Evolutionary conservation across 345 rosid species (phyloP).

Genomic region (Brassica rapa): DNA sequence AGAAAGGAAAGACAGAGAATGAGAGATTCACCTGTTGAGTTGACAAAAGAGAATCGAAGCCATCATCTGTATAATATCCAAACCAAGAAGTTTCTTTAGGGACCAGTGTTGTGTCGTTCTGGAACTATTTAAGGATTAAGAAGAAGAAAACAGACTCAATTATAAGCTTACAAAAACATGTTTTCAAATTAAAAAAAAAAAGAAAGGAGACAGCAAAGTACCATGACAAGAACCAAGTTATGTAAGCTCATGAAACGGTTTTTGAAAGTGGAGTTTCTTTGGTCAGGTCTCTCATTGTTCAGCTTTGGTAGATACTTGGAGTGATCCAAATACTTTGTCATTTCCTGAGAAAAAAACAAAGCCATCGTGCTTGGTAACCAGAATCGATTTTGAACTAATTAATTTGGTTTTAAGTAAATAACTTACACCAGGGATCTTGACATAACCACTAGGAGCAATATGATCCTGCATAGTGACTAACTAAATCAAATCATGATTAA

Average conservation of each 20-base stretch:
- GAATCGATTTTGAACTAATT: not conserved
- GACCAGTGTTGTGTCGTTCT: conserved; percentile 67
- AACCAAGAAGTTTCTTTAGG: conserved; percentile 97
- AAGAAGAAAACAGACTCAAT: not conserved
- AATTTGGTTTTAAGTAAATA: conserved; percentile 2
- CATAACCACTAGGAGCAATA: conserved; percentile 39
- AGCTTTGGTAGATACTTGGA: conserved; percentile 84
- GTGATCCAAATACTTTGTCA: conserved; percentile 43
- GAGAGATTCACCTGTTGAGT: conserved; percentile 54
- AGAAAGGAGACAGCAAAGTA: conserved; percentile 22
- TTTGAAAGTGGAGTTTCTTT: conserved; percentile 66
- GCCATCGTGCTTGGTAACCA: not conserved
- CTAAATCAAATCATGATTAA: conserved; percentile 15
- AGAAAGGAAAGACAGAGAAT: not conserved
- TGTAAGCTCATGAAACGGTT: conserved; percentile 71
- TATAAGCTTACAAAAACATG: not conserved
- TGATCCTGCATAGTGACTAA: conserved; percentile 34
- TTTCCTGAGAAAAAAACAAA: conserved; percentile 28
- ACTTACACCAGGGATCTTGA: conserved; percentile 39
- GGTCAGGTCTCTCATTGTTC: conserved; percentile 69
- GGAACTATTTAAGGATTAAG: conserved; percentile 52
- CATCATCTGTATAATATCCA: conserved; percentile 81
- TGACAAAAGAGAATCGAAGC: conserved; percentile 53
- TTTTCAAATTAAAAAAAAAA: not conserved
- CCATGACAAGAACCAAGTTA: conserved; percentile 90